Evolutionary conservation across 108 stramenopile genomes (phyloP), one percentile per base, ranked within the genome.

Genomic region (Craspedostauros australis): DNA sequence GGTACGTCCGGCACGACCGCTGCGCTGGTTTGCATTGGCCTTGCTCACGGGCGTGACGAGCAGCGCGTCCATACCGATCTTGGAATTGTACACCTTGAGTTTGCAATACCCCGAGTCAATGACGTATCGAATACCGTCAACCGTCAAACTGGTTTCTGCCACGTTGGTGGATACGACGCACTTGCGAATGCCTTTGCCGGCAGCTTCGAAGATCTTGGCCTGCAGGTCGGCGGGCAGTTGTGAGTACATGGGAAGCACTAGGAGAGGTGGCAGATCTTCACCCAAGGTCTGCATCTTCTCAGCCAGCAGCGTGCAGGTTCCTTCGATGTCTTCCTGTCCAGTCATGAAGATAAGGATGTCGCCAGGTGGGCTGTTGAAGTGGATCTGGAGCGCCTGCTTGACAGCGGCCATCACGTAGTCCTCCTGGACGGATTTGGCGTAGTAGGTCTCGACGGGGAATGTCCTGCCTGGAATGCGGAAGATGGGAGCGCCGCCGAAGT

Each of bases 321-420:
- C 94, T 60, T 97, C 97, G 56, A 99, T 98, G 63, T 99, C 98
- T 76, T 98, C 98, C 58, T 99, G 98, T 8, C 98, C 98, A 12
- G 98, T 99, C 97, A 99, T 98, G 74, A 99, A 99, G 44, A 98
- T 88, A 1, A 99, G 57, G 60, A 99, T 96, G 64, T 99, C 98
- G 11, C 98, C 98, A 5, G 96, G 93, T 19, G 95, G 95, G 57
- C 73, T 76, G 39, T 93, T 94, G 66, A 97, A 89, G 66, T 99
- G 98, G 54, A 99, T 98, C 50, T 93, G 91, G 25, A 98, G 68
- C 5, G 92, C 88, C 75, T 98, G 95, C 64, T 96, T 96, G 20
- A 98, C 98, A 2, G 98, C 97, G 5, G 95, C 97, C 79, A 97
- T 95, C 15, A 99, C 97, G 64, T 97, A 97, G 60, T 99, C 98